A percentile compares a stretch with the other conserved stretches of the same genome.
phyloP scores from a whole-genome alignment of 805 yeast genomes.

The Jamesozyma spencerorum region DNA sequence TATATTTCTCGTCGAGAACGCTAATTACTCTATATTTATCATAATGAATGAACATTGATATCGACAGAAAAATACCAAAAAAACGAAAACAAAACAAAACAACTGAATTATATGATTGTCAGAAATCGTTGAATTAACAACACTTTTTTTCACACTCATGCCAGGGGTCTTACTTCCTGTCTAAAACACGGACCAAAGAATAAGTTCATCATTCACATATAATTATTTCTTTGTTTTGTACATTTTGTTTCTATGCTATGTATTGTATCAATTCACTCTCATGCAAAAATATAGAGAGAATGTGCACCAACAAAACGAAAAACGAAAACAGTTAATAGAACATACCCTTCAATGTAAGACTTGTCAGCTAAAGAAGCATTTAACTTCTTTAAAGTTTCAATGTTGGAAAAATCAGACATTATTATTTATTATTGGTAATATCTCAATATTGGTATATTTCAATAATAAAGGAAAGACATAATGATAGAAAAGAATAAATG shows the following conservation, averaged over 20 bases:
- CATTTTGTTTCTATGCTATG: background rate
- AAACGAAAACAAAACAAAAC: no score
- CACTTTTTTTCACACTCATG: conserved; percentile 67
- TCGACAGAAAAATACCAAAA: no score
- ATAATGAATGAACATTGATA: no score
- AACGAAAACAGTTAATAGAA: conserved; percentile 17
- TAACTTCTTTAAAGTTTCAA: conserved; percentile 63
- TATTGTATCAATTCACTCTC: background rate
- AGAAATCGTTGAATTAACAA: conserved; percentile 35
- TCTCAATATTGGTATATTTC: background rate
- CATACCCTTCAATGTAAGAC: conserved; percentile 95
- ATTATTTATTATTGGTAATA: no score
- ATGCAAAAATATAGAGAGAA: no score
- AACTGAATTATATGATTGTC: conserved; percentile 14
- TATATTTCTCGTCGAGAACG: no score
- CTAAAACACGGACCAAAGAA: conserved; percentile 36
- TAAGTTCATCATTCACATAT: conserved; percentile 13
- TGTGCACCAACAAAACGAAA: no score
- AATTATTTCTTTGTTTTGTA: background rate
- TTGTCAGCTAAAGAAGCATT: conserved; percentile 83
- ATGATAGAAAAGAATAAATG: background rate
- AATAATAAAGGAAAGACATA: background rate
- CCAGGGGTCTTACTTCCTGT: conserved; percentile 94
- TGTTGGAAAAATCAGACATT: conserved; percentile 79
- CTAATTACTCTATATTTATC: no score